Evolutionary conservation across 345 rosid species (phyloP).

Genomic region (Arabis alpina): DNA sequence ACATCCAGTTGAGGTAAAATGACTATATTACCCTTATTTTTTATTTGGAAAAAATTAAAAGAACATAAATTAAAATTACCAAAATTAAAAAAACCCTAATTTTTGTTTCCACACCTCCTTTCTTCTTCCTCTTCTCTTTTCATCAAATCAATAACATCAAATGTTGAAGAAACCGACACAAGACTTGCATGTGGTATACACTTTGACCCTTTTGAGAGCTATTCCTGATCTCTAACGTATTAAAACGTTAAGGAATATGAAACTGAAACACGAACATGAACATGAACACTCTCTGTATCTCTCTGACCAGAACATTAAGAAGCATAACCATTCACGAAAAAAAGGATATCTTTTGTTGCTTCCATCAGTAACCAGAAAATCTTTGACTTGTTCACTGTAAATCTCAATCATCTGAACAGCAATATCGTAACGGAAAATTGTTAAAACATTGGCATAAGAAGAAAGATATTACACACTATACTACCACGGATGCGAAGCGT

Average conservation of each 20-base stretch:
- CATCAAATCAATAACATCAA: slow-evolving; percentile 89
- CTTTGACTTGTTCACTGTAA: slow-evolving; percentile 96
- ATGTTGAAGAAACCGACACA: slow-evolving; percentile 80
- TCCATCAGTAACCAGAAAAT: slow-evolving; percentile 90
- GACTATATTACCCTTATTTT: no score
- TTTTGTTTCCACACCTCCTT: no score
- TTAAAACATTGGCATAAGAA: no score
- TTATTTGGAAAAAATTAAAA: no score
- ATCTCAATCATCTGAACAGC: slow-evolving; percentile 98
- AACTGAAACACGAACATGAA: slow-evolving; percentile 1
- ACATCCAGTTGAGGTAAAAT: no score
- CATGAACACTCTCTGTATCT: not conserved
- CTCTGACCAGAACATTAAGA: slow-evolving; percentile 12
- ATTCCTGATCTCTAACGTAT: slow-evolving; percentile 89
- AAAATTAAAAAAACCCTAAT: no score
- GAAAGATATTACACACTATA: no score
- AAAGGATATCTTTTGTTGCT: slow-evolving; percentile 97
- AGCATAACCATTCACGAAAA: slow-evolving; percentile 21
- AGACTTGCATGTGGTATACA: slow-evolving; percentile 93
- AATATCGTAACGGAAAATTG: slow-evolving; percentile 74
- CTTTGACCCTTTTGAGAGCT: slow-evolving; percentile 90
- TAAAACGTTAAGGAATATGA: slow-evolving; percentile 53
- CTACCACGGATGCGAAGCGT: no score
- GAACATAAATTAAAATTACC: no score
- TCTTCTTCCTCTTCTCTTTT: no score